Evolutionary conservation across 441 rosid genomes (phyloP).

Genomic region (Biscutella laevigata): DNA sequence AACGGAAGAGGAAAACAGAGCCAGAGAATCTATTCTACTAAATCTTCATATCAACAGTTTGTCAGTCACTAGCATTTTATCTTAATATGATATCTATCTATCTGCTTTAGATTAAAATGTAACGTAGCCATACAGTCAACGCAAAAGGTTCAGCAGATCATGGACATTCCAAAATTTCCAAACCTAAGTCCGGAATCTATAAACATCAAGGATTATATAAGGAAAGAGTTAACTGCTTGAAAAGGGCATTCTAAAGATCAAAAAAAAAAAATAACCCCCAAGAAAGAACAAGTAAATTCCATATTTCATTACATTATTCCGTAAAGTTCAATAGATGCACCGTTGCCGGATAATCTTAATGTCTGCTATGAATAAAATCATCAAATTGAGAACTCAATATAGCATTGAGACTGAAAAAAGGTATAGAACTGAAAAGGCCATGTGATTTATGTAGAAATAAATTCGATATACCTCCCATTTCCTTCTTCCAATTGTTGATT

Average conservation of each 20-base stretch:
- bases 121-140: not conserved
- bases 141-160: not conserved
- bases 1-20: constrained; percentile 2
- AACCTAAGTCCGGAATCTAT: constrained; percentile 1
- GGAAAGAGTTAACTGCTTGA: not conserved
- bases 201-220: constrained; percentile 11
- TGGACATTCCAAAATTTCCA: constrained; percentile 4
- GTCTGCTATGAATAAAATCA: not conserved
- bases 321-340: too few relatives aligned
- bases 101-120: constrained; percentile 1
- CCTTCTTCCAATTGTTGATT: constrained; percentile 64
- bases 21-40: not conserved
- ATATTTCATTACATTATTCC: not conserved
- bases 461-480: constrained; percentile 51
- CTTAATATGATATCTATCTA: not conserved
- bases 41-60: not conserved
- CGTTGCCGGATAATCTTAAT: constrained; percentile 1
- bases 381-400: constrained; percentile 11
- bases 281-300: not conserved
- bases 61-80: not conserved
- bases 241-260: not conserved
- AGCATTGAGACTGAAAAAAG: not conserved
- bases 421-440: constrained; percentile 5
- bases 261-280: not conserved
- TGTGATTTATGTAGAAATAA: constrained; percentile 5